Percentiles rank a stretch among this genome's conserved stretches.
These are phyloP conservation scores for Neotropicomus parvogracilis DNA, from an alignment of 1,284 basidiomycete genomes.

Conservation along the genomic window DNA sequence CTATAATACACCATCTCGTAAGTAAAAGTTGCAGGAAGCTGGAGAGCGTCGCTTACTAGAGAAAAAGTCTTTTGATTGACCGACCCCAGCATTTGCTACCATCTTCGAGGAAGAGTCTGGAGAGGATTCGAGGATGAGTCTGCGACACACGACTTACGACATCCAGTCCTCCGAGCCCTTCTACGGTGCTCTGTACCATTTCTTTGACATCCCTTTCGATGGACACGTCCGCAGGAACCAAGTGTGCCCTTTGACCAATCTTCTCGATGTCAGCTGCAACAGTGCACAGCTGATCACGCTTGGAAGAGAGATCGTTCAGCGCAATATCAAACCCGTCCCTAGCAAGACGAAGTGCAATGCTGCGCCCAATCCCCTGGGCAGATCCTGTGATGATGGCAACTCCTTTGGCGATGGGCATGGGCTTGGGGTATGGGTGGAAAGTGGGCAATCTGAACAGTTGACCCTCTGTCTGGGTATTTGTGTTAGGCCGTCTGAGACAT, in stretches of 20 bases:
- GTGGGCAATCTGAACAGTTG: too few species aligned
- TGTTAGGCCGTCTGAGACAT: too few species aligned
- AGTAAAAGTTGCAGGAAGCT: neutral
- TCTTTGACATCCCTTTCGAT: conserved; percentile 7
- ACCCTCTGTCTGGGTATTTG: too few species aligned
- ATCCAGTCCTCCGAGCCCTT: conserved; percentile 12
- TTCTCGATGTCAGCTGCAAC: conserved; percentile 6
- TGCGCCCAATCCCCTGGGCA: conserved; percentile 7
- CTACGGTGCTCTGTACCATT: conserved; percentile 1
- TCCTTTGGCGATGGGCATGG: conserved; percentile 13
- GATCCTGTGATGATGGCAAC: conserved; percentile 16
- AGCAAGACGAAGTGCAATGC: conserved; percentile 15
- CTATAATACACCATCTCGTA: conserved; percentile 3
- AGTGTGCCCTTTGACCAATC: conserved; percentile 1
- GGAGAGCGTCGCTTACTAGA: neutral
- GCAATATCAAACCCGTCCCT: conserved; percentile 15
- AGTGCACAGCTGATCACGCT: neutral
- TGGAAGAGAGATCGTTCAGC: conserved; percentile 13
- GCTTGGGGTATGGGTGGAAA: too few species aligned
- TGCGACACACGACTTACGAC: conserved; percentile 2
- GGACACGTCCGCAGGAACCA: conserved; percentile 9
- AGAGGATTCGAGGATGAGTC: too few species aligned
- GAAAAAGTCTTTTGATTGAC: neutral
- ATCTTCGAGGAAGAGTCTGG: neutral
- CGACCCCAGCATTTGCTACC: conserved; percentile 15